phyloP scores from a whole-genome alignment of 2,329 filamentous ascomycete species.

The Pestalotiopsis sp. region DNA sequence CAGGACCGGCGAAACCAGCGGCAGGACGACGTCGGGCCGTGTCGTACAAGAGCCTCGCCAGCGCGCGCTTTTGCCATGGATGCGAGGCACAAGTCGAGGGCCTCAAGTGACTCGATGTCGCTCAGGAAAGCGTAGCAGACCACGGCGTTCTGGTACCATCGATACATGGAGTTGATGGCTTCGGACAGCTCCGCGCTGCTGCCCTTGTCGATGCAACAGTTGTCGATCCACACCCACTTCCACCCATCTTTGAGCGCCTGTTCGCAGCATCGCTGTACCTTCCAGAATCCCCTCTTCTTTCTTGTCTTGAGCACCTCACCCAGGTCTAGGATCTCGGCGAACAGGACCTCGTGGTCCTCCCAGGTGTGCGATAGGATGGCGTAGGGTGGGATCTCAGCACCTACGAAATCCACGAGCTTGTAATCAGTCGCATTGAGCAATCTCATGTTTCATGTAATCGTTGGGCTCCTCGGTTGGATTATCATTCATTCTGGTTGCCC shows the following conservation, averaged over 20 bases:
- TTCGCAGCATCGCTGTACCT: neutral
- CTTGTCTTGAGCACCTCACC: neutral
- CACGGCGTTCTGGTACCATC: neutral
- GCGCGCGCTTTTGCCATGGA: neutral
- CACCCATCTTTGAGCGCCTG: neutral
- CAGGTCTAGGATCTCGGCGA: neutral
- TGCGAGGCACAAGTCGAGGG: neutral
- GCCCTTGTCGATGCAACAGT: slow-evolving; percentile 11
- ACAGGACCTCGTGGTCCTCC: slow-evolving; percentile 9
- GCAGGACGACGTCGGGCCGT: neutral
- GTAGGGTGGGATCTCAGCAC: slow-evolving; percentile 2
- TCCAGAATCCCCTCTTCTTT: neutral
- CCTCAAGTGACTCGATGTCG: neutral
- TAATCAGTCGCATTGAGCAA: neutral
- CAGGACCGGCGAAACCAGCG: slow-evolving; percentile 6
- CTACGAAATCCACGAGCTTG: slow-evolving; percentile 5
- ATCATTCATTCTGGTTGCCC: neutral
- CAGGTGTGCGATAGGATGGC: slow-evolving; percentile 14
- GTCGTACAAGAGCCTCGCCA: neutral
- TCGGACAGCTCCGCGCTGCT: slow-evolving; percentile 7
- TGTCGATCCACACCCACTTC: slow-evolving; percentile 11
- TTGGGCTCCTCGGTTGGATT: neutral
- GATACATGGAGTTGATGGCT: slow-evolving; percentile 9
- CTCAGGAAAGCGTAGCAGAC: slow-evolving; percentile 17
- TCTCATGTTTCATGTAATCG: neutral